Evolutionary conservation across 2,329 filamentous ascomycete species (phyloP).

Genomic region (Coleophoma crateriformis): DNA sequence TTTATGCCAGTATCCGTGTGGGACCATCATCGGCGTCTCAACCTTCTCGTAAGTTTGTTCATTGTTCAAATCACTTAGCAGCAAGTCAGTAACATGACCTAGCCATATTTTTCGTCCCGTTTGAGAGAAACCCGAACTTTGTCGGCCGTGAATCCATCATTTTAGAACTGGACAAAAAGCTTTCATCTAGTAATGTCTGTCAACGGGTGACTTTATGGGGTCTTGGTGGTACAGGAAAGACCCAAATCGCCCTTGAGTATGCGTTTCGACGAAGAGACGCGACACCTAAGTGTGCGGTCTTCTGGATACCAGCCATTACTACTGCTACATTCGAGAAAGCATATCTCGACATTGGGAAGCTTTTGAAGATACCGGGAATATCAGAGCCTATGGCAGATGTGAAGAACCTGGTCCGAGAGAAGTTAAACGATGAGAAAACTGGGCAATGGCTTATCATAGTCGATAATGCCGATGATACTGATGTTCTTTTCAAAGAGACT

Average conservation of each 20-base stretch:
- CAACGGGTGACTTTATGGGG: background rate
- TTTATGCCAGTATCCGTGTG: no score
- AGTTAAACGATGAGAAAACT: background rate
- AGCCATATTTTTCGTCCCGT: background rate
- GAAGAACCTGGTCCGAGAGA: background rate
- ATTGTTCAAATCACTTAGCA: no score
- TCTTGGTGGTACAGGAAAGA: conserved; percentile 14
- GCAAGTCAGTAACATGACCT: no score
- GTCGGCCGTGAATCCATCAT: background rate
- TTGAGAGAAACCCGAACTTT: background rate
- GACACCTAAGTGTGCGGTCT: conserved; percentile 21
- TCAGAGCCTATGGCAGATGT: background rate
- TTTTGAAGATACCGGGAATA: background rate
- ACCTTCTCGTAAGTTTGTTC: no score
- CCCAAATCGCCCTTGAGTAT: conserved; percentile 28
- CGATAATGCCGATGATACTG: conserved; percentile 27
- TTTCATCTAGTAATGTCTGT: background rate
- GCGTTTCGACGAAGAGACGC: conserved; percentile 15
- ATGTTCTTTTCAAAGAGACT: background rate
- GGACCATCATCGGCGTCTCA: no score
- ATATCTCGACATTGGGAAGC: background rate
- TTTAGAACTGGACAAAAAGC: background rate
- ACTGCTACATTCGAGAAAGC: background rate
- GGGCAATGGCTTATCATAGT: conserved; percentile 27
- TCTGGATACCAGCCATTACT: conserved; percentile 22